Evolutionary conservation across 192 early-diverging fungal species (phyloP), one percentile per base, ranked within the genome.

Genomic region (Coemansia erecta): DNA sequence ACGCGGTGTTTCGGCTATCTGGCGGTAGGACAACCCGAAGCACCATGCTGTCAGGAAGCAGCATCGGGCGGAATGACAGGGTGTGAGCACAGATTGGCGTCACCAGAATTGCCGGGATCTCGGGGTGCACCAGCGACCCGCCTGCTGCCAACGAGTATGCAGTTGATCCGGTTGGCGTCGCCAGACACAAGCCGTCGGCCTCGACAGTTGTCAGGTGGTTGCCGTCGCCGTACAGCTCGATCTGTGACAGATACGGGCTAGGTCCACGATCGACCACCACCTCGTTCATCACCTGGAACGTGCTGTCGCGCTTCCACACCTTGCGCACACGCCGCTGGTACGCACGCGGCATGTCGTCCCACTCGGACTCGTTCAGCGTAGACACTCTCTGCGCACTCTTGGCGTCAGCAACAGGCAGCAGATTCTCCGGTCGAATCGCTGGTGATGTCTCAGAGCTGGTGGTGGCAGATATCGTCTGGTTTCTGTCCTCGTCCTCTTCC

Each of bases 1-100:
- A 99, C 10, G 93, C 97, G 1, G 92, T 92, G 50, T 84, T 85
- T 13, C 97, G 83, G 14, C 87, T 87, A 73, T 91, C 87, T 13
- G 83, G 85, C 1, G 92, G 92, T 18, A 99, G 84, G 52, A 86
- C 85, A 8, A 99, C 88, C 1, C 88, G 82, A 17, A 99, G 61
- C n/a, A 94, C 92, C 86, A 94, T 89, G 18, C 87, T 86, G 53
- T 94, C 90, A 0, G 97, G 97, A 14, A 99, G 78, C 12, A 99
- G 78, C 87, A 97, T 98, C n/a, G 97, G 95, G 7, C 97, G 81
- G 77, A 95, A 95, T 24, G 93, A 94, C 22, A 98, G 82, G 6
- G 92, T 94, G 64, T 95, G 94, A 3, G 94, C 85, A 66, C 93
- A 98, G 58, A 95, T 94, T 1, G 93, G 94, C 0, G 94, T 95